Evolutionary conservation across 1,284 basidiomycete genomes (phyloP).

Genomic region (Sparassis latifolia): DNA sequence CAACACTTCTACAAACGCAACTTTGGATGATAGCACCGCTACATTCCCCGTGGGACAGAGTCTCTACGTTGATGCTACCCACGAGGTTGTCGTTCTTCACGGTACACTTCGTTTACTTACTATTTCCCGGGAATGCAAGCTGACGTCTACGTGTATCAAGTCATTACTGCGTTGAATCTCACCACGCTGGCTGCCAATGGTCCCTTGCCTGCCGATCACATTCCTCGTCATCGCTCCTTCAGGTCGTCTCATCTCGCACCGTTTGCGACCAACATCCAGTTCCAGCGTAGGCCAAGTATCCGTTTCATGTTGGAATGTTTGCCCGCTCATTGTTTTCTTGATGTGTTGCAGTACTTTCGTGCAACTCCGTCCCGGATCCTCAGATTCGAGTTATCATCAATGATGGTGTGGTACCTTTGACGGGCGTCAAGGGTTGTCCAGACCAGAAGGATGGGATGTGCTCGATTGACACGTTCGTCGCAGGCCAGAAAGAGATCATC

Average conservation of each 20-base stretch:
- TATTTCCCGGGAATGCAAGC: neutral
- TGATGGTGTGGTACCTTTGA: conserved; percentile 82
- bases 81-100: conserved; percentile 79
- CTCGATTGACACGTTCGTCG: conserved; percentile 68
- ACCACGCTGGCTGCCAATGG: conserved; percentile 63
- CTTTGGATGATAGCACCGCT: conserved; percentile 59
- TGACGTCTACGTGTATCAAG: conserved; percentile 25
- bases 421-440: conserved; percentile 68
- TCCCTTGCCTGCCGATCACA: conserved; percentile 68
- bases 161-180: conserved; percentile 70
- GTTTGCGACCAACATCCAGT: conserved; percentile 73
- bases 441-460: conserved; percentile 76
- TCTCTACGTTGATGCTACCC: conserved; percentile 83
- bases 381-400: conserved; percentile 82
- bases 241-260: conserved; percentile 64
- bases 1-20: conserved; percentile 77
- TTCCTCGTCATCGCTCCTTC: conserved; percentile 56
- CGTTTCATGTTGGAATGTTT: neutral
- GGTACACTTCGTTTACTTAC: conserved; percentile 34
- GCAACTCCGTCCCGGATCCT: conserved; percentile 39
- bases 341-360: conserved; percentile 43
- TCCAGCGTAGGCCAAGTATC: conserved; percentile 51
- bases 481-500: conserved; percentile 62
- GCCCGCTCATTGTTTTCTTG: neutral
- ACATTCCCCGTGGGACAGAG: conserved; percentile 80